Evolutionary conservation across 2,329 filamentous ascomycete genomes (phyloP), one percentile per base, ranked within the genome.

Genomic region (Aphanocladium album): DNA sequence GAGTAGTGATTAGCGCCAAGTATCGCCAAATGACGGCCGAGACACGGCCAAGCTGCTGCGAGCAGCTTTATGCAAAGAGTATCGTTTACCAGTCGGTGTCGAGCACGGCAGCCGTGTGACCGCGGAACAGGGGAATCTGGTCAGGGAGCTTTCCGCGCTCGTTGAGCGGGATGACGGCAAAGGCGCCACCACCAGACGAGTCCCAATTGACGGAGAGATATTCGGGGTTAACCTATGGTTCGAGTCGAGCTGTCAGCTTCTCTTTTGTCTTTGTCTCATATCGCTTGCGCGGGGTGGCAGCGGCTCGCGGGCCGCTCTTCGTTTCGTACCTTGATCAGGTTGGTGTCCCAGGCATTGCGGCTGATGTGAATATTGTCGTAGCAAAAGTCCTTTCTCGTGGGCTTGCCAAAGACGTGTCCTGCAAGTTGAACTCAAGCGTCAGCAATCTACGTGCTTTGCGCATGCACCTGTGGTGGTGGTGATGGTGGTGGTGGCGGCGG

Each of bases 121-220:
- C 95, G 68, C 95, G 89, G 77, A 98, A 99, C 70, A 99, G 82
- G 63, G 95, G 95, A 68, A 99, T 89, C 71, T 90, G 88, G 73
- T 98, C 95, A 54, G 95, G 95, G 58, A 96, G 78, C 77, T 95
- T 93, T 65, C 95, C 95, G 69, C 85, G 88, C 82, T 99, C 93
- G 67, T 88, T 85, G 69, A 96, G 77, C 63, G 95, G 95, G 67
- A 99, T 91, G 68, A 99, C 93, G 60, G 95, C 95, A 73, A 99
- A 98, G 68, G 95, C 93, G 72, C 95, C 95, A 70, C 95, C 95
- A 64, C 95, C 95, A 73, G 91, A 90, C 43, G 95, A 84, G 78
- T 99, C 93, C 95, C 95, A 99, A 83, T 99, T 99, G 79, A 99
- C 93, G 6, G 95, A 89, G 68, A 99, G 83, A 76, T 95, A 98